phyloP scores from a whole-genome alignment of 1,284 basidiomycete genomes.

The Puccinia novopanici region DNA sequence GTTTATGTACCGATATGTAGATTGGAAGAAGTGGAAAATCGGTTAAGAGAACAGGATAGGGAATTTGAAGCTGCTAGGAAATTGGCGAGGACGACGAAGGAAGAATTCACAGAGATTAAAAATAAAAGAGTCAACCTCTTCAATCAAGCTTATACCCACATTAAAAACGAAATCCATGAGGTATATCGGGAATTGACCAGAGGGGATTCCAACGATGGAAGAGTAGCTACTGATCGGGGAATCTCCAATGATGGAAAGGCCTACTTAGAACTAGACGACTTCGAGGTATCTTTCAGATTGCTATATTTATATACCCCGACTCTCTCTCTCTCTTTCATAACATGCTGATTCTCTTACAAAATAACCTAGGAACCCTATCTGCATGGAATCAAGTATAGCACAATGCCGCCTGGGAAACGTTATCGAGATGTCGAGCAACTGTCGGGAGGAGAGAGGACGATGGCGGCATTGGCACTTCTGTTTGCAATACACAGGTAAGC shows the following conservation, averaged over 20 bases:
- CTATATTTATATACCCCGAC: neutral
- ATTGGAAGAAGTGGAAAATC: too few relatives aligned
- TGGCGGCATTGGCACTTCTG: slow-evolving; percentile 89
- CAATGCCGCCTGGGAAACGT: slow-evolving; percentile 98
- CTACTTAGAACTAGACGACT: slow-evolving; percentile 92
- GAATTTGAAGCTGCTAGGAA: too few relatives aligned
- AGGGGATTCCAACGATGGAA: slow-evolving; percentile 87
- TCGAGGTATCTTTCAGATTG: slow-evolving; percentile 67
- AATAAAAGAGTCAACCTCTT: slow-evolving; percentile 82
- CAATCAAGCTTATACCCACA: slow-evolving; percentile 94
- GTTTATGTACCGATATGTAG: too few relatives aligned
- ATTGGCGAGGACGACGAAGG: too few relatives aligned
- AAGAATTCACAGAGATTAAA: too few relatives aligned
- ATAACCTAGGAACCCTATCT: slow-evolving; percentile 83
- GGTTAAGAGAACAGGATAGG: too few relatives aligned
- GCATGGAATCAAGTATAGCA: slow-evolving; percentile 94
- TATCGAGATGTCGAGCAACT: slow-evolving; percentile 99
- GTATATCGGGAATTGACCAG: slow-evolving; percentile 99
- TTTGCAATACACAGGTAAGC: slow-evolving; percentile 84
- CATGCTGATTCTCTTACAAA: neutral
- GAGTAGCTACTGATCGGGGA: slow-evolving; percentile 63
- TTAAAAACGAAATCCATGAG: slow-evolving; percentile 86
- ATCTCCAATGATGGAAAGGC: slow-evolving; percentile 61
- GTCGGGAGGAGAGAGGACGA: slow-evolving; percentile 97
- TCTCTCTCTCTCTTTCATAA: neutral